A percentile compares a stretch with the other conserved stretches of the same genome.
Conservation (phyloP, 75 land plant species). For the Picea sitchensis region DNA sequence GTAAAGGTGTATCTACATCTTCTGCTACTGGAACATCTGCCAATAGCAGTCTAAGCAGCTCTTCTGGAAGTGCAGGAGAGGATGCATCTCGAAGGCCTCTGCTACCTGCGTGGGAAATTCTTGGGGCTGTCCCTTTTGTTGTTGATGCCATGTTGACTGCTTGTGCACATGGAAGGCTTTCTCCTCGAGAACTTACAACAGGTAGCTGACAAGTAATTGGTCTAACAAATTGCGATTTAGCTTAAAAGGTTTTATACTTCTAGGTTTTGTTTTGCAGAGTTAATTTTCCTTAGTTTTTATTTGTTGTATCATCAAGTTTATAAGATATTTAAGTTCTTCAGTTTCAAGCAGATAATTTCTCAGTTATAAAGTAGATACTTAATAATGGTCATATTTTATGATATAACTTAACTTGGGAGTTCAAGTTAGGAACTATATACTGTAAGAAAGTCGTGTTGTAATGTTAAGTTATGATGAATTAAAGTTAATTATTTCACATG, state of each 20-base stretch:
- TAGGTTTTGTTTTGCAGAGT: neutral
- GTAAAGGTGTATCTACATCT: slow-evolving; percentile 27
- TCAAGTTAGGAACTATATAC: too few relatives aligned
- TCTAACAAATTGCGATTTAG: neutral
- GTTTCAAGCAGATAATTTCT: neutral
- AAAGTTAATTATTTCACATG: too few relatives aligned
- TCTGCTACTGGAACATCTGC: slow-evolving; percentile 25
- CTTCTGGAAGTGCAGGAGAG: slow-evolving; percentile 49
- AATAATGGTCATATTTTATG: too few relatives aligned
- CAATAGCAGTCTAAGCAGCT: slow-evolving; percentile 41
- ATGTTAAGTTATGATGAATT: too few relatives aligned
- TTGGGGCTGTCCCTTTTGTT: slow-evolving; percentile 92
- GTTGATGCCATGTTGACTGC: slow-evolving; percentile 90
- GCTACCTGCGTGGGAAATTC: slow-evolving; percentile 89
- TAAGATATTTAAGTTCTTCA: neutral
- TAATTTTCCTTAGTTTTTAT: neutral
- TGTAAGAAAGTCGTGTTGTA: too few relatives aligned
- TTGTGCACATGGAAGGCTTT: slow-evolving; percentile 71
- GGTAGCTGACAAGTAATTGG: slow-evolving; percentile 32
- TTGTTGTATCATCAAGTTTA: neutral
- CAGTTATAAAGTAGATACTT: neutral
- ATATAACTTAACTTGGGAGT: too few relatives aligned
- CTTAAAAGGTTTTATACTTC: neutral
- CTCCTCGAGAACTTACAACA: slow-evolving; percentile 91
- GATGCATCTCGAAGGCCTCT: slow-evolving; percentile 58